phyloP scores from a whole-genome alignment of 306 rosid species.

The Sophora flavescens region DNA sequence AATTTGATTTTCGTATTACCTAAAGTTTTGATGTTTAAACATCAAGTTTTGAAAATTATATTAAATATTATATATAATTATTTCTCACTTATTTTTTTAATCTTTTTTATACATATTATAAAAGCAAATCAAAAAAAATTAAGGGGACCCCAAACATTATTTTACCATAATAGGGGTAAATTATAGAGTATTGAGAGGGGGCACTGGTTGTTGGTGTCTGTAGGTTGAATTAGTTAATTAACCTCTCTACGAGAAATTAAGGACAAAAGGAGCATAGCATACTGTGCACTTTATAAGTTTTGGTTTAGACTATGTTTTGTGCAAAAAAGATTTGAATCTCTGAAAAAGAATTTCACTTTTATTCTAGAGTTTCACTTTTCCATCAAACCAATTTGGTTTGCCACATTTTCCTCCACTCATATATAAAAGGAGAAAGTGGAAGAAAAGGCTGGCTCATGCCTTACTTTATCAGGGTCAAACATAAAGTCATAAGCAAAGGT shows the following conservation, averaged over 20 bases:
- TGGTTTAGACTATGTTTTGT: constrained; percentile 57
- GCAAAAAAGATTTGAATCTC: constrained; percentile 68
- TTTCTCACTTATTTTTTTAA: too few species aligned
- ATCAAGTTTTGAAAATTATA: too few species aligned
- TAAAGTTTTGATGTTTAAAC: too few species aligned
- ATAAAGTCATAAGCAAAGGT: constrained; percentile 55
- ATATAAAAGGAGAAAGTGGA: constrained; percentile 61
- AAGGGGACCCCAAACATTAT: too few species aligned
- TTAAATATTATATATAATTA: too few species aligned
- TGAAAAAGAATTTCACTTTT: constrained; percentile 47
- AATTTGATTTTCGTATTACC: neutral
- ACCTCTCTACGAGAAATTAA: constrained; percentile 24
- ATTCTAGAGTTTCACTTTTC: constrained; percentile 45
- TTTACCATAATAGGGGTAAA: too few species aligned
- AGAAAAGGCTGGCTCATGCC: constrained; percentile 65
- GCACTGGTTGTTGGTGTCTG: neutral
- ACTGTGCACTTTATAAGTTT: constrained; percentile 60
- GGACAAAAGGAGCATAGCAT: constrained; percentile 37
- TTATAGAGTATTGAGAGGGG: too few species aligned
- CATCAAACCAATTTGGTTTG: constrained; percentile 51
- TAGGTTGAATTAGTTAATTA: neutral
- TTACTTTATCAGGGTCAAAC: constrained; percentile 78
- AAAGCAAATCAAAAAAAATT: too few species aligned
- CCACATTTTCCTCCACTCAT: constrained; percentile 54
- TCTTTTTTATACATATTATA: too few species aligned